Conservation (phyloP, 768 basidiomycete species). For the Wakefieldia striispora region DNA sequence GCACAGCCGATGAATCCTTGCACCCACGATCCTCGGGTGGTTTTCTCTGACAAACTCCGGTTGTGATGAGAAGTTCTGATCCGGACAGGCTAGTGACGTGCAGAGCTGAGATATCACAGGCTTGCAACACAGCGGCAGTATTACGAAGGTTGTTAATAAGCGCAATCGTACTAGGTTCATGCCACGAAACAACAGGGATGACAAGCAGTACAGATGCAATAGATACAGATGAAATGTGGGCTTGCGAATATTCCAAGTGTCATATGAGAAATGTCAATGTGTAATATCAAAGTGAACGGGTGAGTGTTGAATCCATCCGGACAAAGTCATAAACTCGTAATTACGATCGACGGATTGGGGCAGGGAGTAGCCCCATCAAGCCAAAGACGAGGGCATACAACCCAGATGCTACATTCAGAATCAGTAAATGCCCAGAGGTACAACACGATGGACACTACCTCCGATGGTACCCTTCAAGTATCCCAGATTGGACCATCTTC, state of each 20-base stretch:
- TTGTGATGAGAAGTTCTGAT: no score
- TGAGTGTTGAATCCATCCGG: background rate
- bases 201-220: constrained; percentile 10
- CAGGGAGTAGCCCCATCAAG: constrained; percentile 69
- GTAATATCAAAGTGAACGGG: background rate
- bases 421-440: background rate
- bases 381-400: constrained; percentile 71
- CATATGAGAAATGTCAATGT: background rate
- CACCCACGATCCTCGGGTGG: no score
- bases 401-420: constrained; percentile 51
- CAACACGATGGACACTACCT: constrained; percentile 37
- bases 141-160: no score
- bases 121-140: no score
- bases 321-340: constrained; percentile 41
- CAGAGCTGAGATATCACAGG: background rate
- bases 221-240: constrained; percentile 13
- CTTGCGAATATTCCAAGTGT: constrained; percentile 10
- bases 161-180: no score
- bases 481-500: constrained; percentile 66
- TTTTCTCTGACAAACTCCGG: no score
- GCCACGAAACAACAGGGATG: constrained; percentile 2
- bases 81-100: no score
- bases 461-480: constrained; percentile 62
- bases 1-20: no score
- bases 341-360: constrained; percentile 50